These are phyloP conservation scores for Paratinospora sagittata DNA, from an alignment of 164 flowering plant genomes.

Conservation along the genomic window DNA sequence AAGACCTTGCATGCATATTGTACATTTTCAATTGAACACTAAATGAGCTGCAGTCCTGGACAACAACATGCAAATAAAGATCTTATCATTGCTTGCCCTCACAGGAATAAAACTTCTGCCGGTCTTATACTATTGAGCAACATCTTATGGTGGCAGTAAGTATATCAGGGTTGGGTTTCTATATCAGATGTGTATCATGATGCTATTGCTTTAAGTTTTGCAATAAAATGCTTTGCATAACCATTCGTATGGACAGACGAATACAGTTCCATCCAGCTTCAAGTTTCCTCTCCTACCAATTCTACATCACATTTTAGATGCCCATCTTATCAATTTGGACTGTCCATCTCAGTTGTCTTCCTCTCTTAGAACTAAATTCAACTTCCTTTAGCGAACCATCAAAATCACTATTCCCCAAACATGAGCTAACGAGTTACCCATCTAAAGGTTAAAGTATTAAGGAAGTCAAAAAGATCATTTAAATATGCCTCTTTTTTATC, in stretches of 20 bases:
- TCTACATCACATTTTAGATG: too few relatives aligned
- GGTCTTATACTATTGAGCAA: background rate
- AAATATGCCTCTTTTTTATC: too few relatives aligned
- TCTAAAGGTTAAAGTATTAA: background rate
- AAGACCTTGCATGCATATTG: too few relatives aligned
- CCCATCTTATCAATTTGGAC: too few relatives aligned
- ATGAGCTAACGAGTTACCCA: background rate
- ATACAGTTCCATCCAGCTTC: background rate
- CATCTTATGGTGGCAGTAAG: too few relatives aligned
- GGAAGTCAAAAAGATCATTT: background rate
- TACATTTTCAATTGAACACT: too few relatives aligned
- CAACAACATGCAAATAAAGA: background rate
- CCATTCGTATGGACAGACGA: background rate
- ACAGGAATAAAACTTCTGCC: background rate
- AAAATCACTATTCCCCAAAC: background rate
- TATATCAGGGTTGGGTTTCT: background rate
- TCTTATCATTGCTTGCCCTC: background rate
- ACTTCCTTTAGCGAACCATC: background rate
- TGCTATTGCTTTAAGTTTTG: background rate
- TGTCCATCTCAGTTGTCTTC: background rate
- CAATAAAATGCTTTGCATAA: background rate
- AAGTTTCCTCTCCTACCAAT: background rate
- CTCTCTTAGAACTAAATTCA: background rate
- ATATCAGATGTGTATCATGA: background rate
- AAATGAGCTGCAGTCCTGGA: too few relatives aligned